Conservation (phyloP, 257 asterid genomes). For the Penstemon newberryi region DNA sequence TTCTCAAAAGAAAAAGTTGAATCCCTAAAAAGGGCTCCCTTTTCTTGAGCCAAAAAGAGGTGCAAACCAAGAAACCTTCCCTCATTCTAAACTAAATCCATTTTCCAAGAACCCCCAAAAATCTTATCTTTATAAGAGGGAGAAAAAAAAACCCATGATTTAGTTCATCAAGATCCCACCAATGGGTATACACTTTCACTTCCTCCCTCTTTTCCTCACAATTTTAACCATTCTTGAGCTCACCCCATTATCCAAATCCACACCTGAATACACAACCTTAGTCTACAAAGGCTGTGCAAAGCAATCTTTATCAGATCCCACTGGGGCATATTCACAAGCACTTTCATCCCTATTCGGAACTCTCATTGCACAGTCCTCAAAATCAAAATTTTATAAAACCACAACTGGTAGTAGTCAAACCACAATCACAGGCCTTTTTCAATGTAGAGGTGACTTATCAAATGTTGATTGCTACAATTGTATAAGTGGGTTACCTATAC, state of each 20-base stretch:
- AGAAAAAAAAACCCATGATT: slow-evolving; percentile 33
- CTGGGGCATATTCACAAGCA: slow-evolving; percentile 82
- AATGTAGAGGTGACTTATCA: slow-evolving; percentile 85
- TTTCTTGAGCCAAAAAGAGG: not conserved
- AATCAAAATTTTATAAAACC: slow-evolving; percentile 68
- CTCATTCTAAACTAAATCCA: slow-evolving; percentile 34
- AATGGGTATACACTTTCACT: slow-evolving; percentile 52
- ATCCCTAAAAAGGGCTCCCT: slow-evolving; percentile 25
- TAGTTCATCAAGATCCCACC: slow-evolving; percentile 48
- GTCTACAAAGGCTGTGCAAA: slow-evolving; percentile 96
- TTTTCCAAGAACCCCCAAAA: slow-evolving; percentile 20
- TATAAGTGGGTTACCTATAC: slow-evolving; percentile 79
- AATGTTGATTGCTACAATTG: slow-evolving; percentile 87
- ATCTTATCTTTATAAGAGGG: slow-evolving; percentile 24
- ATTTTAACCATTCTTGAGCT: slow-evolving; percentile 40
- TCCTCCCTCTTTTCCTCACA: slow-evolving; percentile 37
- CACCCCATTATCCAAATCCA: slow-evolving; percentile 51
- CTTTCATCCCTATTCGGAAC: slow-evolving; percentile 80
- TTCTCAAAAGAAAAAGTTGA: slow-evolving; percentile 27
- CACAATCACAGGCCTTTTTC: slow-evolving; percentile 76
- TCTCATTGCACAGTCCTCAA: slow-evolving; percentile 85
- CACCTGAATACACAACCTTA: slow-evolving; percentile 59
- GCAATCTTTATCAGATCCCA: slow-evolving; percentile 80
- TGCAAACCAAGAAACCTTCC: slow-evolving; percentile 37
- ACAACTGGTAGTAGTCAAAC: slow-evolving; percentile 68